phyloP scores from a whole-genome alignment of 1,139 yeast genomes.

The Citeromyces hawaiiensis region DNA sequence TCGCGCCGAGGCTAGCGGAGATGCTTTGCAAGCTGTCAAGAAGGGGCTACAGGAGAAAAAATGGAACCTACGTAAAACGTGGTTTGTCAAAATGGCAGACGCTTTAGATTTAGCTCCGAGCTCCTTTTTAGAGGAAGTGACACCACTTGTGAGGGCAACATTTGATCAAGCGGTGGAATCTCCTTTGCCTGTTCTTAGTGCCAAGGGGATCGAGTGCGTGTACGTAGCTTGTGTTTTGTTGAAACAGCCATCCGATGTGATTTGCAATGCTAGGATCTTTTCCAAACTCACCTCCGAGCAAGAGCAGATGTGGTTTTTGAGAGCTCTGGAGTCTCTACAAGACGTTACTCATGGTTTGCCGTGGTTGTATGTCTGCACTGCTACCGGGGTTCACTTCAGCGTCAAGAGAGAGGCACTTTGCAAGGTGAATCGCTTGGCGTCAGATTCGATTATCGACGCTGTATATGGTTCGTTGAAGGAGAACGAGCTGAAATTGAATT shows the following conservation, averaged over 20 bases:
- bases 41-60: slow-evolving; percentile 60
- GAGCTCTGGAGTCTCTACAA: slow-evolving; percentile 21
- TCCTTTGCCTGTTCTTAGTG: slow-evolving; percentile 35
- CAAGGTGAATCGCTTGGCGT: slow-evolving; percentile 24
- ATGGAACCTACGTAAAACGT: slow-evolving; percentile 43
- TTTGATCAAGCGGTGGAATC: slow-evolving; percentile 29
- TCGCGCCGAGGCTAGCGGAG: slow-evolving; percentile 7
- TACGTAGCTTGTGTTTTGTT: slow-evolving; percentile 20
- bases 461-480: not conserved
- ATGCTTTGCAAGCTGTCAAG: slow-evolving; percentile 20
- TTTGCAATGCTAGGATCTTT: slow-evolving; percentile 31
- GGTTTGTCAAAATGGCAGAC: slow-evolving; percentile 47
- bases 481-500: not conserved
- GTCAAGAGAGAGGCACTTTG: slow-evolving; percentile 20
- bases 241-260: slow-evolving; percentile 25
- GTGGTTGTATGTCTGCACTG: slow-evolving; percentile 29
- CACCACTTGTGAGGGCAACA: slow-evolving; percentile 20
- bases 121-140: slow-evolving; percentile 11
- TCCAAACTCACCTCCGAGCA: slow-evolving; percentile 28
- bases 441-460: slow-evolving; percentile 3
- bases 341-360: slow-evolving; percentile 17
- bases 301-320: slow-evolving; percentile 40
- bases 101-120: slow-evolving; percentile 10
- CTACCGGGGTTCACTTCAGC: slow-evolving; percentile 22
- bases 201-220: slow-evolving; percentile 34